Evolutionary conservation across 1,284 basidiomycete species (phyloP), one percentile per base, ranked within the genome.

Genomic region (Coniferiporia sulphurascens): DNA sequence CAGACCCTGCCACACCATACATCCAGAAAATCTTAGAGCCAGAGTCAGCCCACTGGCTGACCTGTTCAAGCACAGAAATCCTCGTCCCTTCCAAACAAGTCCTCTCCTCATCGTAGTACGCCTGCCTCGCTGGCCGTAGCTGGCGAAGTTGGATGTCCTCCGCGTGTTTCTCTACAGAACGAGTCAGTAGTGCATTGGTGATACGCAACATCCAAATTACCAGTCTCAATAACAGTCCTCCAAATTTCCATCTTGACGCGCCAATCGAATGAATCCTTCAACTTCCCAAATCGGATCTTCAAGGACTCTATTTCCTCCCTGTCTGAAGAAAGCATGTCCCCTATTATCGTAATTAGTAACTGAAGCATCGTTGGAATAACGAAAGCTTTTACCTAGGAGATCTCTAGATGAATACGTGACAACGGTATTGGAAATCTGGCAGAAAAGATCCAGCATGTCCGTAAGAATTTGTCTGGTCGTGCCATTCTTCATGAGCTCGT

Each of bases 1-100:
- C 56, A 27, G 38, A 27, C 12, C 56, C 56, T 7, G 49, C 56
- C 6, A 21, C 9, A 21, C 58, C 58, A 38, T 48, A 12, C 19
- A 59, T 22, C 51, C 51, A 59, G 55, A 32, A 56, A 48, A 56
- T 12, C n/a, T 43, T 43, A n/a, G 41, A 43, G 3, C 27, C 27
- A 27, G 27, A 27, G 5, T 27, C 27, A 27, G 27, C 27, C 27
- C 27, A 27, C 5, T 27, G 27, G 27, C 5, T 27, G 27, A 27
- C 27, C 27, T 27, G 27, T 5, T 27, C 27, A 27, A 27, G 27
- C 27, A 27, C 27, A 27, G 27, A 27, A 3, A 27, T 5, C 27
- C 27, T 27, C 27, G 27, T 27, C 27, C 27, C 27, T 27, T 27
- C 27, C 27, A 27, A 27, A 27, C 27, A 27, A n/a, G 3, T n/a